These are phyloP conservation scores for Pseudogymnoascus verrucosus DNA, from an alignment of 2,329 filamentous ascomycete genomes.

Conservation along the genomic window DNA sequence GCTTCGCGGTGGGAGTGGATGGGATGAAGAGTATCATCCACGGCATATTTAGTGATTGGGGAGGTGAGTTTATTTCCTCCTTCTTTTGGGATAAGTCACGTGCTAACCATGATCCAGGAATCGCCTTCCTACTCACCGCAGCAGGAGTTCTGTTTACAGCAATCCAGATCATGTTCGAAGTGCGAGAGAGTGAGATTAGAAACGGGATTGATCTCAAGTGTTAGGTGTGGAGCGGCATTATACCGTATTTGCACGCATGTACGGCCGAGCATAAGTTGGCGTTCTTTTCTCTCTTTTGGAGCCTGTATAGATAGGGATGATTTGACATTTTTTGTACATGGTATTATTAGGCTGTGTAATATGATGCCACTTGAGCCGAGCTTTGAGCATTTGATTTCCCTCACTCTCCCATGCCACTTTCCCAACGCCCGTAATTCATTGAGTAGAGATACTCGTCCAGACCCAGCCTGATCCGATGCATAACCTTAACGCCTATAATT, in stretches of 20 bases:
- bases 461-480: background rate
- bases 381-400: background rate
- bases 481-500: background rate
- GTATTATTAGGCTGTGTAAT: constrained; percentile 7
- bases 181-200: constrained; percentile 75
- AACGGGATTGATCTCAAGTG: constrained; percentile 79
- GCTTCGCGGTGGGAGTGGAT: constrained; percentile 87
- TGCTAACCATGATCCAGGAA: constrained; percentile 28
- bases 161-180: constrained; percentile 93
- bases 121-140: constrained; percentile 63
- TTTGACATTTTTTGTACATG: background rate
- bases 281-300: background rate
- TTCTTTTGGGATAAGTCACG: background rate
- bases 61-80: constrained; percentile 40
- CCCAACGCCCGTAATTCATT: background rate
- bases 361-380: background rate
- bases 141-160: constrained; percentile 74
- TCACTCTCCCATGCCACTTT: background rate
- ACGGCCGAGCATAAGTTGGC: background rate
- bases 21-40: constrained; percentile 69
- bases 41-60: constrained; percentile 68
- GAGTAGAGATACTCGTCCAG: constrained; percentile 4
- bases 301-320: background rate
- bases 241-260: background rate
- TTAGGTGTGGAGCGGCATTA: constrained; percentile 31